Percentiles rank a stretch among this genome's conserved stretches.
phyloP scores from a whole-genome alignment of 202 grass and related monocot genomes.

The Sporobolus alterniflorus region DNA sequence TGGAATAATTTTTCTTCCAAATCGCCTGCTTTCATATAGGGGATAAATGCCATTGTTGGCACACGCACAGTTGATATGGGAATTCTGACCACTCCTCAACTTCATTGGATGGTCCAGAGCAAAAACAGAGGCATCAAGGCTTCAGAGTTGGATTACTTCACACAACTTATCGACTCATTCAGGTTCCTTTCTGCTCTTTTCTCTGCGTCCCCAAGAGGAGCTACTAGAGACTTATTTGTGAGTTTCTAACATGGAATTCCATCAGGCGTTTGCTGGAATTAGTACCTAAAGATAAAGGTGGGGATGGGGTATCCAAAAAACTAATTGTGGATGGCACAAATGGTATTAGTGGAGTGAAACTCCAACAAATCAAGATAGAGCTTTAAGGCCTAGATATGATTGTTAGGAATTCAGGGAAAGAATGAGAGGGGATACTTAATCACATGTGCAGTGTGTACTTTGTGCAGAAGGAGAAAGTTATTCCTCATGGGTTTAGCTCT shows the following conservation, averaged over 20 bases:
- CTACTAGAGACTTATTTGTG: neutral
- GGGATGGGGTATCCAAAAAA: slow-evolving; percentile 42
- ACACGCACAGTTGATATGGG: slow-evolving; percentile 69
- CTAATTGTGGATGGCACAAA: slow-evolving; percentile 90
- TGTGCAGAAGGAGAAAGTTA: slow-evolving; percentile 91
- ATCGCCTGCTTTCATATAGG: slow-evolving; percentile 45
- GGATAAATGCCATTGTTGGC: slow-evolving; percentile 75
- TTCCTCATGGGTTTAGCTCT: slow-evolving; percentile 61
- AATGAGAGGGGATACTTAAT: slow-evolving; percentile 89
- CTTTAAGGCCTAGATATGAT: slow-evolving; percentile 55
- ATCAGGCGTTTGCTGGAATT: slow-evolving; percentile 64
- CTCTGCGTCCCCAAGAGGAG: neutral
- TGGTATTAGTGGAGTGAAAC: slow-evolving; percentile 84
- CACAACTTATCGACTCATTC: slow-evolving; percentile 70
- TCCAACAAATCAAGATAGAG: slow-evolving; percentile 63
- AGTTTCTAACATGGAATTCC: neutral
- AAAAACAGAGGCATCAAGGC: slow-evolving; percentile 66
- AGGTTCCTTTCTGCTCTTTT: slow-evolving; percentile 47
- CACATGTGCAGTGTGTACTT: slow-evolving; percentile 84
- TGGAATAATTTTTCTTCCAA: neutral
- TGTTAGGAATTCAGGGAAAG: slow-evolving; percentile 75
- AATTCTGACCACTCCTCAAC: slow-evolving; percentile 86
- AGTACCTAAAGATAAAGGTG: slow-evolving; percentile 48
- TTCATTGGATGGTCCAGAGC: slow-evolving; percentile 92
- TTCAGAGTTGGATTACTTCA: slow-evolving; percentile 77